Evolutionary conservation across 176 grass and related monocot genomes (phyloP).

Genomic region (Puya raimondii): DNA sequence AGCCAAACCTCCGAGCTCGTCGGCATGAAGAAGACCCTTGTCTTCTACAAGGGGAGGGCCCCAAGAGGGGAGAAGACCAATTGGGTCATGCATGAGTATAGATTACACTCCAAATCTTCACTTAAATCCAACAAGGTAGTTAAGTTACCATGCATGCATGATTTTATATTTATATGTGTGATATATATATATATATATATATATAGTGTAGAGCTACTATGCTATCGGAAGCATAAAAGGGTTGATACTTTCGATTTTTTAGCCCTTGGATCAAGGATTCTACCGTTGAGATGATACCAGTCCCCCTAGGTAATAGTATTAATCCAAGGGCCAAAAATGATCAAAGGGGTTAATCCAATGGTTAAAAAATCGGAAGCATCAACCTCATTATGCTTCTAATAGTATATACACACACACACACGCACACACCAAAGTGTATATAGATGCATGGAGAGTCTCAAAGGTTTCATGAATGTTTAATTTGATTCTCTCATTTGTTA

Average conservation of each 20-base stretch:
- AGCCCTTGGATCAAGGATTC: no score
- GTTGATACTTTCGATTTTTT: no score
- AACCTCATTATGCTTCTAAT: no score
- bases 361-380: no score
- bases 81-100: slow-evolving; percentile 92
- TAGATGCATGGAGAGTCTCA: background rate
- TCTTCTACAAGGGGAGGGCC: slow-evolving; percentile 94
- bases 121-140: slow-evolving; percentile 71
- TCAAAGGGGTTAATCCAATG: no score
- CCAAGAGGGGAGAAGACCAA: slow-evolving; percentile 79
- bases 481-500: background rate
- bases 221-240: no score
- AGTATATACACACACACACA: background rate
- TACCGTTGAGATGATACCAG: no score
- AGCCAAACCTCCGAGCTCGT: slow-evolving; percentile 33
- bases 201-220: no score
- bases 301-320: no score
- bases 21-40: slow-evolving; percentile 88
- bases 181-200: background rate
- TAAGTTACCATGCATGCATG: background rate
- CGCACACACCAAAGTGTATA: background rate
- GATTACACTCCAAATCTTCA: slow-evolving; percentile 36
- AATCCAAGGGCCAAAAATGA: no score
- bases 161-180: background rate
- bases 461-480: background rate